phyloP scores from a whole-genome alignment of 2,329 filamentous ascomycete species.

The Xylaria sp. region DNA sequence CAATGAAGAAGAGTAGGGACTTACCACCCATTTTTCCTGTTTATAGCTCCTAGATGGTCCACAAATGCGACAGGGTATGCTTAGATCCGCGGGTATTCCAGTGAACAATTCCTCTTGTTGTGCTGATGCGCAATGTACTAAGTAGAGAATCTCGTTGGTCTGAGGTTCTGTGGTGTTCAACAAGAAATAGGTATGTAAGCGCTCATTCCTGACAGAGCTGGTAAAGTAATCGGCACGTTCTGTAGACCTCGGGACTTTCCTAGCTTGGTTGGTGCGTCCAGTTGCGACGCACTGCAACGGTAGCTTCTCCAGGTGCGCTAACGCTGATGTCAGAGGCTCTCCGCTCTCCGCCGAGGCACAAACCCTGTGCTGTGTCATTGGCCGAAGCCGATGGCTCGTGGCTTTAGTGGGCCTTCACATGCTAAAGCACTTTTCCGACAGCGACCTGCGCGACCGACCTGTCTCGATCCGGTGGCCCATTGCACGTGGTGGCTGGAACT shows the following conservation, averaged over 20 bases:
- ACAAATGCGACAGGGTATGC: conserved; percentile 28
- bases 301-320: conserved; percentile 30
- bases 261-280: conserved; percentile 25
- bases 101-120: conserved; percentile 2
- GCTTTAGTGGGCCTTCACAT: conserved; percentile 36
- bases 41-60: conserved; percentile 28
- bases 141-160: neutral
- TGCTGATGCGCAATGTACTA: neutral
- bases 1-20: conserved; percentile 25
- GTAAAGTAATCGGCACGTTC: neutral
- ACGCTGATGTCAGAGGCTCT: conserved; percentile 41
- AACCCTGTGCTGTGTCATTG: conserved; percentile 26
- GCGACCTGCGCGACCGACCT: neutral
- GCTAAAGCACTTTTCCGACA: conserved; percentile 19
- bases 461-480: neutral
- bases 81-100: conserved; percentile 25
- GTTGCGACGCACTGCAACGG: conserved; percentile 22
- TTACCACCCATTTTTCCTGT: conserved; percentile 48
- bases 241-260: conserved; percentile 38
- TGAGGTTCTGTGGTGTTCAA: conserved; percentile 12
- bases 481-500: neutral
- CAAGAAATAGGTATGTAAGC: conserved; percentile 16
- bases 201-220: conserved; percentile 19
- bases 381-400: conserved; percentile 6
- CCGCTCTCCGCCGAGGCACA: conserved; percentile 39